phyloP scores from a whole-genome alignment of 2,329 filamentous ascomycete species.

The Trichoderma sp. region DNA sequence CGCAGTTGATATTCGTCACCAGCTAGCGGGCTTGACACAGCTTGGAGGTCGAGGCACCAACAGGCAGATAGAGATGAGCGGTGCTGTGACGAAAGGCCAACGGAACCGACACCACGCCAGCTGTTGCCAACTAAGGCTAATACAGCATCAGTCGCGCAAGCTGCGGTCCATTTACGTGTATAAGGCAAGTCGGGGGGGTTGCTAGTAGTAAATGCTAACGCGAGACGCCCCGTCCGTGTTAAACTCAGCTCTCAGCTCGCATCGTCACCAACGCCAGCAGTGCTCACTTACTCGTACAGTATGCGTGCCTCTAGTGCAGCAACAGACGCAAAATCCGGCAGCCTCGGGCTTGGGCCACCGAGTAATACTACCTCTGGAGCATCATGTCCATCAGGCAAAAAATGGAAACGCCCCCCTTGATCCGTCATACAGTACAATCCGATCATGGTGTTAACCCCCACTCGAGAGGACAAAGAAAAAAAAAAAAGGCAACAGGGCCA shows the following conservation, averaged over 20 bases:
- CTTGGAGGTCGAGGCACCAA: not conserved
- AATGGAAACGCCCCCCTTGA: constrained; percentile 6
- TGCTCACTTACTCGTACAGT: not conserved
- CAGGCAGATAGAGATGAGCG: not conserved
- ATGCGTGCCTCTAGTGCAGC: not conserved
- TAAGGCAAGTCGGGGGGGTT: not conserved
- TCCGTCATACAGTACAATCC: not conserved
- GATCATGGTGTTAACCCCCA: constrained; percentile 1
- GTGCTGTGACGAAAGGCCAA: not conserved
- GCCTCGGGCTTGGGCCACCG: constrained; percentile 3
- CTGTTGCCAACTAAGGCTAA: not conserved
- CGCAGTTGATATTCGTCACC: not conserved
- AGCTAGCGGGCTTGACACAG: not conserved
- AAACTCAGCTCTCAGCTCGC: not conserved
- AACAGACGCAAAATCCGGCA: not conserved
- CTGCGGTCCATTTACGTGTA: not conserved
- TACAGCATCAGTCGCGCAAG: not conserved
- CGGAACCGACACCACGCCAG: not conserved
- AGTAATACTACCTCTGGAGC: not conserved
- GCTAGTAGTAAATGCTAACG: not conserved
- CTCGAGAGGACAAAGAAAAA: not conserved
- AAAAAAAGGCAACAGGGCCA: not conserved
- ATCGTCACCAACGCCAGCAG: not conserved
- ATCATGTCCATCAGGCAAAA: not conserved
- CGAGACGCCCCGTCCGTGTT: constrained; percentile 1